Evolutionary conservation across 495 filamentous ascomycete species (phyloP), one percentile per base, ranked within the genome.

Genomic region (Neurospora tetrasperma): DNA sequence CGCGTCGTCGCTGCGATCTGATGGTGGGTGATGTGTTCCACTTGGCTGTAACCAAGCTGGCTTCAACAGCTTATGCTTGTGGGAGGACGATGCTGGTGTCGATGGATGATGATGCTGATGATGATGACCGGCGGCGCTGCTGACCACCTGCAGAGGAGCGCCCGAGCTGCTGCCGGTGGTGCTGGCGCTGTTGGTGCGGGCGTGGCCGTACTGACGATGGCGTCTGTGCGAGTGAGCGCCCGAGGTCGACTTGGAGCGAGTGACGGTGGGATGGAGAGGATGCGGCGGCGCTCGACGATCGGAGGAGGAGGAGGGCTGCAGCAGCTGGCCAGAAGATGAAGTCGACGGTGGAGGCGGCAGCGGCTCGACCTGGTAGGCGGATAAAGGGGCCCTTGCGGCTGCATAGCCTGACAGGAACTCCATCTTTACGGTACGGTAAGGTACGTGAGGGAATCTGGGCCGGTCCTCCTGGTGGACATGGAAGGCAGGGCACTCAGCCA

Each of bases 401-500:
- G 79, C 80, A 68, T 79, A 82, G 42, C 80, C 80, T 11, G 78
- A 75, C 70, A 79, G 74, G 62, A 78, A 82, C 78, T 82, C 80
- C 80, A 82, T 82, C 27, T 62, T 62, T 23, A 11, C 20, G n/a
- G 46, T 44, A 44, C 8, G 18, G 43, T 44, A 44, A 44, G 20
- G 46, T 48, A 38, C 35, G 5, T 31, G 35, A 38, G 4, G 35
- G 5, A 38, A 59, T 59, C 48, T 59, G 23, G 48, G 20, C 48
- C 48, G 48, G 20, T 59, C 48, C 23, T 59, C 48, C 48, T 31
- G 48, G 48, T 38, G 35, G 35, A 59, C 23, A 59, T 31, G 48
- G 48, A 59, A 59, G 48, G 48, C 48, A 31, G 48, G 48, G 48
- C 27, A 31, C 27, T 31, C 27, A 31, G 27, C 27, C 27, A 31